Evolutionary conservation across 805 yeast genomes (phyloP).

Genomic region (Wickerhamomyces ciferrii): DNA sequence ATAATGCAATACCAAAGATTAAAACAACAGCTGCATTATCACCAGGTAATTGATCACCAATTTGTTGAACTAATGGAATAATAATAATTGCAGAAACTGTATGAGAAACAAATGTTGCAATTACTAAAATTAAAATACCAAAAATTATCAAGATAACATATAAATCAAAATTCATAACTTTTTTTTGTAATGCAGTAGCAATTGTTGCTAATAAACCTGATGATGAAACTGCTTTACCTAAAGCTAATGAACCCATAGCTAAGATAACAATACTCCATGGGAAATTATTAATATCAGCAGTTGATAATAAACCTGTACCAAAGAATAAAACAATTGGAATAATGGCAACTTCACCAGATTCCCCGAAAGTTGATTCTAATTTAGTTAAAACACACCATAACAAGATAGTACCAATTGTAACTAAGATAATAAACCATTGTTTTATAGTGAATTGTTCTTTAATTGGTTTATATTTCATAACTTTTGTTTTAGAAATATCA

Average conservation of each 20-base stretch:
- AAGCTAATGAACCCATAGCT: slow-evolving; percentile 96
- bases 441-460: slow-evolving; percentile 60
- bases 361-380: slow-evolving; percentile 72
- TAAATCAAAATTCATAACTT: slow-evolving; percentile 55
- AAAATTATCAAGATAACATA: slow-evolving; percentile 75
- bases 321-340: slow-evolving; percentile 83
- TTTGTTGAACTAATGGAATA: slow-evolving; percentile 83
- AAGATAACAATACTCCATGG: slow-evolving; percentile 94
- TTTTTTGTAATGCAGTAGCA: slow-evolving; percentile 61
- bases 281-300: slow-evolving; percentile 88
- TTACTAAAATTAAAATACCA: slow-evolving; percentile 74
- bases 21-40: slow-evolving; percentile 61
- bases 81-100: slow-evolving; percentile 95
- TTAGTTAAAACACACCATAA: slow-evolving; percentile 87
- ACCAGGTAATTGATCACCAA: slow-evolving; percentile 64
- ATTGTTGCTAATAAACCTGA: slow-evolving; percentile 82
- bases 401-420: slow-evolving; percentile 66
- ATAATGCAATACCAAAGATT: slow-evolving; percentile 44
- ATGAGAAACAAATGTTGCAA: slow-evolving; percentile 95
- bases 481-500: slow-evolving; percentile 40
- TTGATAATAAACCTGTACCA: slow-evolving; percentile 79
- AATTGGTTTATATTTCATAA: slow-evolving; percentile 43
- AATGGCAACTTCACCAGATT: slow-evolving; percentile 88
- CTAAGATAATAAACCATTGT: slow-evolving; percentile 72
- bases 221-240: slow-evolving; percentile 90